A percentile compares a stretch with the other conserved stretches of the same genome.
These are phyloP conservation scores for Pholiota molesta DNA, from an alignment of 768 basidiomycete genomes.

Conservation along the genomic window DNA sequence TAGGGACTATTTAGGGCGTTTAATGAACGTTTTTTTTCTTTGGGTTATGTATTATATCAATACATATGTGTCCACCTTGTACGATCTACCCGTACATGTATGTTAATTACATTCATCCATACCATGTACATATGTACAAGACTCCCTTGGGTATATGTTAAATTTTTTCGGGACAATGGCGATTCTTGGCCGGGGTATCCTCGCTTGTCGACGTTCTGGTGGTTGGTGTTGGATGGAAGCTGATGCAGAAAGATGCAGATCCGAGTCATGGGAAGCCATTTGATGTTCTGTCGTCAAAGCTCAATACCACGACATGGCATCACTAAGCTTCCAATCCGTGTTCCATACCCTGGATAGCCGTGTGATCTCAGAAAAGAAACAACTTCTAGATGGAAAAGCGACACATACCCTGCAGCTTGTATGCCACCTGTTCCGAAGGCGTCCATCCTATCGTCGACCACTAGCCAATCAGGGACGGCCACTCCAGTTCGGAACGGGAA, in stretches of 20 bases:
- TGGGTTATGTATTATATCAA: neutral
- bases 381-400: neutral
- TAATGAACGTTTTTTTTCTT: neutral
- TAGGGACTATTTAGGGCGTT: neutral
- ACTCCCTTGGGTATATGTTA: too few species aligned
- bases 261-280: too few species aligned
- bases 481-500: constrained; percentile 88
- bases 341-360: constrained; percentile 32
- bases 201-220: too few species aligned
- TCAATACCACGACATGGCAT: constrained; percentile 47
- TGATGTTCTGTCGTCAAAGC: too few species aligned
- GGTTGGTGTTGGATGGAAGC: too few species aligned
- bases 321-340: constrained; percentile 47
- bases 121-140: too few species aligned
- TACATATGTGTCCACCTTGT: neutral
- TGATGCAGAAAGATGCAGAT: too few species aligned
- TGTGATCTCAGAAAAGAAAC: neutral
- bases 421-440: constrained; percentile 71
- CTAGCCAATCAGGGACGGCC: constrained; percentile 76
- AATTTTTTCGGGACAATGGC: too few species aligned
- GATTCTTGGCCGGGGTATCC: too few species aligned
- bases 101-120: neutral
- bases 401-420: constrained; percentile 72
- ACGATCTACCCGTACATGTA: neutral
- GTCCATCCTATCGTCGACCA: constrained; percentile 58